Base-by-base conservation (phyloP, 2,329 filamentous ascomycete genomes). In the Epichloe uncinata region DNA sequence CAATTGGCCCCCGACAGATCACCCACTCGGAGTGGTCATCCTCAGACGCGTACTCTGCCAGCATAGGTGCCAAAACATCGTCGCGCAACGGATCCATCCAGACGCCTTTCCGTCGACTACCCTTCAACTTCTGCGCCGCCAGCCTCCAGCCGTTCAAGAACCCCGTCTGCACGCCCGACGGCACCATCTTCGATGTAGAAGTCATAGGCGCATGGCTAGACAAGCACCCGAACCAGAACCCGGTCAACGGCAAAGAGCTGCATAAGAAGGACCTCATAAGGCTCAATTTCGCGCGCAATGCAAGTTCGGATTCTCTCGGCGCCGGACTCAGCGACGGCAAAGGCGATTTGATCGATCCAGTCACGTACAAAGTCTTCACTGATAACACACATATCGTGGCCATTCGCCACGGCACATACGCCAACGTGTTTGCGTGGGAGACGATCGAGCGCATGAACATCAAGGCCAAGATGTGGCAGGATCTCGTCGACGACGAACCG, bases 1-100 rank as follows among this genome's bases (percentile, higher is more conserved):
- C 47, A 38, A 15, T 45, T 52, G 34, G 46, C 42, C 47, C 42
- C 48, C n/a, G 13, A 22, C 50, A 72, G 66, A 98, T 98, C 62
- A 98, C 93, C 50, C 94, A 98, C 71, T 94, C 87, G 40, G 93
- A 98, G 74, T 98, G 93, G 93, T 84, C 88, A 7, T 95, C 89
- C 5, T 81, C 84, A 45, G 90, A 96, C 67, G 82, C 87, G 52
- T 96, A 87, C 69, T 85, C 86, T 34, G 88, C 89, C 57, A 90
- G 82, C 63, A 83, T 78, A 30, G 85, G 85, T 58, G 75, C 83
- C 50, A 81, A 81, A 58, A 79, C 84, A 50, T 65, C 77, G 63
- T 67, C 75, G 66, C 65, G 75, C 45, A 68, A 68, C 20, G 78
- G 79, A 55, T 57, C 57, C 44, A 48, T 52, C 30, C 58, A 53